Evolutionary conservation across 2,329 filamentous ascomycete species (phyloP).

Genomic region (Cercospora nicotianae): DNA sequence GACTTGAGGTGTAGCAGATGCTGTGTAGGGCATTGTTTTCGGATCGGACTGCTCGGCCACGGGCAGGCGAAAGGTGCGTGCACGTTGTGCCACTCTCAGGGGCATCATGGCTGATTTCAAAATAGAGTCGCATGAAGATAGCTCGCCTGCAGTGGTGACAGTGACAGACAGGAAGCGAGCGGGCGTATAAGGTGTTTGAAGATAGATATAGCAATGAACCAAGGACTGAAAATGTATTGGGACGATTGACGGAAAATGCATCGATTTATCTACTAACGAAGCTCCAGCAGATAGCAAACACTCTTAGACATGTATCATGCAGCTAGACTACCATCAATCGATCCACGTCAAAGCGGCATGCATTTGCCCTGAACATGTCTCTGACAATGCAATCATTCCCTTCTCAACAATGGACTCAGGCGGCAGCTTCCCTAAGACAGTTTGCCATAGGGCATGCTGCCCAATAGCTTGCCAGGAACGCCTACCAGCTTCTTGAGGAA

Average conservation of each 20-base stretch:
- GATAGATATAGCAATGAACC: not conserved
- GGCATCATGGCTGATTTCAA: not conserved
- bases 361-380: not conserved
- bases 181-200: not conserved
- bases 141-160: not conserved
- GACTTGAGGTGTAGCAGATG: slow-evolving; percentile 13
- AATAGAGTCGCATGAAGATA: too few species aligned
- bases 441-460: not conserved
- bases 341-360: not conserved
- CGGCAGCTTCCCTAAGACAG: not conserved
- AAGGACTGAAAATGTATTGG: too few species aligned
- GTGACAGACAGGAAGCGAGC: not conserved
- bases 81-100: not conserved
- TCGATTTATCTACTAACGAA: not conserved
- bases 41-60: not conserved
- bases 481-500: not conserved
- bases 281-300: not conserved
- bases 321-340: not conserved
- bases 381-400: not conserved
- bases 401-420: not conserved
- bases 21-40: slow-evolving; percentile 10
- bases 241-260: too few species aligned
- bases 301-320: not conserved
- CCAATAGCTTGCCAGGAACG: not conserved
- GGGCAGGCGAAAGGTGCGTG: not conserved